Evolutionary conservation across 345 rosid genomes (phyloP).

Genomic region (Acer negundo): DNA sequence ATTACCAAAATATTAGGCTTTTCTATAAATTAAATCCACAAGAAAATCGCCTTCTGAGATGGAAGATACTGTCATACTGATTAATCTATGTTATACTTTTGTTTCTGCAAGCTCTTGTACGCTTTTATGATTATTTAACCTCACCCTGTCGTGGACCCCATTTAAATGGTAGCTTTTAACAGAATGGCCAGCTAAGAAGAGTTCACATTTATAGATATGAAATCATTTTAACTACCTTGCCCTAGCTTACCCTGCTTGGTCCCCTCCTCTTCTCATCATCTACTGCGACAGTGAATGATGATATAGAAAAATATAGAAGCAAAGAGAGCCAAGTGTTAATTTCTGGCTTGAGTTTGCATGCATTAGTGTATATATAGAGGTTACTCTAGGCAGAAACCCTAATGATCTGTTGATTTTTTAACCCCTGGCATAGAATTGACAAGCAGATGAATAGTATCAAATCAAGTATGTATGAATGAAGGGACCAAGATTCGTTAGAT

Average conservation of each 20-base stretch:
- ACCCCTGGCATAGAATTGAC: not conserved
- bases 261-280: constrained; percentile 14
- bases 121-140: constrained; percentile 17
- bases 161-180: constrained; percentile 11
- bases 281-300: not conserved
- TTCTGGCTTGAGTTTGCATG: not conserved
- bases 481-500: no score
- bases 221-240: constrained; percentile 23
- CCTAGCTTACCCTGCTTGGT: constrained; percentile 9
- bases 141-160: constrained; percentile 23
- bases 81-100: not conserved
- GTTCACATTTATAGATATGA: constrained; percentile 18
- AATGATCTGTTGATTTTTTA: no score
- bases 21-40: no score
- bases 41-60: not conserved
- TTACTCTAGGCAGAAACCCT: not conserved
- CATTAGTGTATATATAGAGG: not conserved
- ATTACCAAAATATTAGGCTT: no score
- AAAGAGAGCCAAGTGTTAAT: not conserved
- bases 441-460: not conserved
- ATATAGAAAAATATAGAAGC: not conserved
- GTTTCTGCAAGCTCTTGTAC: not conserved
- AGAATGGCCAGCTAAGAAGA: constrained; percentile 14
- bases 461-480: no score
- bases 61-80: not conserved